These are phyloP conservation scores for Fusarium coicis DNA, from an alignment of 2,329 filamentous ascomycete species.

Conservation along the genomic window DNA sequence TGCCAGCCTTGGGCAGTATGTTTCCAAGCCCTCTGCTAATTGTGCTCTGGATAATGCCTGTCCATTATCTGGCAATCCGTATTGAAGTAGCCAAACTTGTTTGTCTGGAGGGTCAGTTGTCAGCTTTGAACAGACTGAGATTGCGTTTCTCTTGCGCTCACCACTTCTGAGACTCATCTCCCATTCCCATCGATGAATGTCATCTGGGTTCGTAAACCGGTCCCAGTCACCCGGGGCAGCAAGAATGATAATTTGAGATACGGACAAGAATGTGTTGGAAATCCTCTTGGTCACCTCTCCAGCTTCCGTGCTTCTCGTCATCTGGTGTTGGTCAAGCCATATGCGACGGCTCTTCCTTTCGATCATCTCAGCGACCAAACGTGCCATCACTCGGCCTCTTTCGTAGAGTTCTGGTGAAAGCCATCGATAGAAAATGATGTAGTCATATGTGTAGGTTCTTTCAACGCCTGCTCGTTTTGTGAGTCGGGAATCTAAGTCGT, in stretches of 20 bases:
- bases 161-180: slow-evolving; percentile 20
- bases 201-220: slow-evolving; percentile 5
- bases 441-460: background rate
- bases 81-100: slow-evolving; percentile 19
- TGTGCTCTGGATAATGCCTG: background rate
- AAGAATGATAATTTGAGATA: slow-evolving; percentile 9
- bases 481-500: accelerated
- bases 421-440: slow-evolving; percentile 24
- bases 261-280: background rate
- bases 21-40: background rate
- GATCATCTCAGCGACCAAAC: slow-evolving; percentile 8
- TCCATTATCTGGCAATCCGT: background rate
- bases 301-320: background rate
- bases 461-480: background rate
- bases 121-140: background rate
- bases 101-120: background rate
- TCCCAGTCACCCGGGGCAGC: slow-evolving; percentile 6
- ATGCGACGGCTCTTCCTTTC: slow-evolving; percentile 8
- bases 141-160: background rate
- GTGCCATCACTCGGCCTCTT: slow-evolving; percentile 21
- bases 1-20: slow-evolving; percentile 1
- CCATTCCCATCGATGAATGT: slow-evolving; percentile 28
- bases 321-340: slow-evolving; percentile 25
- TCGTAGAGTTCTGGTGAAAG: slow-evolving; percentile 10
- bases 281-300: slow-evolving; percentile 4